Evolutionary conservation across 2,329 filamentous ascomycete species (phyloP).

Genomic region (Monilinia laxa): DNA sequence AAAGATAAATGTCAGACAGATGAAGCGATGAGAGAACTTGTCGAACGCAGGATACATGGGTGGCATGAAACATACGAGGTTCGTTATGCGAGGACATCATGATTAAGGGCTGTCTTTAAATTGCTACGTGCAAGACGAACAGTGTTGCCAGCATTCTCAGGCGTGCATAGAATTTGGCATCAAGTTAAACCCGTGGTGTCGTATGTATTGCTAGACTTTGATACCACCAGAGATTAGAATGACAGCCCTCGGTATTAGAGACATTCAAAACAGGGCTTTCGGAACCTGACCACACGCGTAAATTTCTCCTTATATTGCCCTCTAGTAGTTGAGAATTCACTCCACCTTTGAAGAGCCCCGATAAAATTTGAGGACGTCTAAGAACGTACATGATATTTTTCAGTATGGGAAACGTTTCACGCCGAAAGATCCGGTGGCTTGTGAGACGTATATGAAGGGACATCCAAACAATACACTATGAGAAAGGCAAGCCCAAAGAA

Average conservation of each 20-base stretch:
- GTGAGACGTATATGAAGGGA: background rate
- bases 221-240: background rate
- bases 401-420: background rate
- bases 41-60: slow-evolving; percentile 12
- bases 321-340: background rate
- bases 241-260: background rate
- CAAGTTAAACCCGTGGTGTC: background rate
- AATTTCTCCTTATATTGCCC: background rate
- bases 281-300: too few relatives aligned
- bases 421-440: too few relatives aligned
- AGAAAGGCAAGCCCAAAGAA: background rate
- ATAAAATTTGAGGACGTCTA: too few relatives aligned
- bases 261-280: too few relatives aligned
- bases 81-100: slow-evolving; percentile 13
- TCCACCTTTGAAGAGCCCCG: background rate
- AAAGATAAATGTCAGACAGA: slow-evolving; percentile 8
- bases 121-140: background rate
- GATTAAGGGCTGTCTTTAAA: background rate
- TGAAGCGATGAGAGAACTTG: slow-evolving; percentile 17
- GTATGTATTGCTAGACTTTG: background rate
- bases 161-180: background rate
- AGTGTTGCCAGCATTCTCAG: background rate
- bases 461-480: background rate
- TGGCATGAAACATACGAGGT: slow-evolving; percentile 16
- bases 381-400: too few relatives aligned